A percentile compares a stretch with the other conserved stretches of the same genome.
Evolutionary conservation across 1,284 basidiomycete species (phyloP).

Genomic region (Exobasidium cylindrosporum): DNA sequence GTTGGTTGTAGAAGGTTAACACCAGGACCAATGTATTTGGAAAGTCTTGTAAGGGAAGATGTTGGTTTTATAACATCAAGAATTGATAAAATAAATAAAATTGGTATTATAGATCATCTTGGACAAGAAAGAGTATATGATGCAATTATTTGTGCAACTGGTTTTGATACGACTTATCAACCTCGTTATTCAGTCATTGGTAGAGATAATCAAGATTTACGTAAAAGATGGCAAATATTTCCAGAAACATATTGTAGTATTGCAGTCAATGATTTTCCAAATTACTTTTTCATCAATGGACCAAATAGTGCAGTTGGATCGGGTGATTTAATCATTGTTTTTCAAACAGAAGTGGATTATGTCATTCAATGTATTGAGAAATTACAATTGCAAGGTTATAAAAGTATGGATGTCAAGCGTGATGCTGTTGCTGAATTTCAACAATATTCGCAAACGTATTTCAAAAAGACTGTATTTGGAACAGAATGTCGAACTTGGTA

Average conservation of each 20-base stretch:
- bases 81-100: neutral
- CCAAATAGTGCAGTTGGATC: neutral
- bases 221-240: neutral
- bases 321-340: neutral
- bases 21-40: constrained; percentile 1
- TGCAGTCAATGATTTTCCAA: neutral
- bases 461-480: constrained; percentile 7
- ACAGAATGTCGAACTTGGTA: neutral
- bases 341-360: constrained; percentile 2
- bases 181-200: neutral
- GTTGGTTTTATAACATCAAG: neutral
- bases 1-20: neutral
- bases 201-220: neutral
- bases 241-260: neutral
- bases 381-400: neutral
- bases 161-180: neutral
- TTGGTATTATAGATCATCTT: neutral
- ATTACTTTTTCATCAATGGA: constrained; percentile 6
- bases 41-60: neutral
- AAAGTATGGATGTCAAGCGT: neutral
- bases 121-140: neutral
- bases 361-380: neutral
- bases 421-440: constrained; percentile 2
- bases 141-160: constrained; percentile 5
- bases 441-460: constrained; percentile 4